A percentile compares a stretch with the other conserved stretches of the same genome.
phyloP scores from a whole-genome alignment of 2,329 filamentous ascomycete species.

The Stemphylium vesicarium region DNA sequence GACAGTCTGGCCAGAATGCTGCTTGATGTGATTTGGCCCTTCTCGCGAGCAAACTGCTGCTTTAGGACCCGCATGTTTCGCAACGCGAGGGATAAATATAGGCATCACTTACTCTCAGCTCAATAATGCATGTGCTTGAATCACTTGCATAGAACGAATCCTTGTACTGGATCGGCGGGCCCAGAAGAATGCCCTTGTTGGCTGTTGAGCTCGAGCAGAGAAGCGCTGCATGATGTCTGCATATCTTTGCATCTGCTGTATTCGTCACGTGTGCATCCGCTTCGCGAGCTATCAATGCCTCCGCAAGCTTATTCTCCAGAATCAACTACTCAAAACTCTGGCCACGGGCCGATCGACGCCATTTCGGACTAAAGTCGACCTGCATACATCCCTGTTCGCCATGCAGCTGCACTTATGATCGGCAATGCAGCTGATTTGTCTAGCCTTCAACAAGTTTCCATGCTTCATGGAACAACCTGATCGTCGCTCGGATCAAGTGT shows the following conservation, averaged over 20 bases:
- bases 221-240: neutral
- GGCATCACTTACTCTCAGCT: neutral
- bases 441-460: neutral
- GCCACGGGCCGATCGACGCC: neutral
- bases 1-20: neutral
- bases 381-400: constrained; percentile 4
- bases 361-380: neutral
- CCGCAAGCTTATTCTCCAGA: constrained; percentile 1
- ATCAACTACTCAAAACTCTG: neutral
- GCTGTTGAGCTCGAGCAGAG: neutral
- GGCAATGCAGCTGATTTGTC: constrained; percentile 2
- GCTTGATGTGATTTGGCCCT: neutral
- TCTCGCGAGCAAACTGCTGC: constrained; percentile 2
- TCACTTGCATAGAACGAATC: neutral
- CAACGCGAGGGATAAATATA: neutral
- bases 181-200: neutral
- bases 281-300: neutral
- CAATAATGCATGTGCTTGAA: neutral
- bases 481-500: neutral
- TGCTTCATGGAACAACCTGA: neutral
- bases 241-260: neutral
- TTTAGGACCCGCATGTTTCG: neutral
- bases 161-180: neutral
- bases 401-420: neutral
- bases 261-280: constrained; percentile 3